phyloP scores from a whole-genome alignment of 202 grass and related monocot species.

The Schoenoplectus tabernaemontani region DNA sequence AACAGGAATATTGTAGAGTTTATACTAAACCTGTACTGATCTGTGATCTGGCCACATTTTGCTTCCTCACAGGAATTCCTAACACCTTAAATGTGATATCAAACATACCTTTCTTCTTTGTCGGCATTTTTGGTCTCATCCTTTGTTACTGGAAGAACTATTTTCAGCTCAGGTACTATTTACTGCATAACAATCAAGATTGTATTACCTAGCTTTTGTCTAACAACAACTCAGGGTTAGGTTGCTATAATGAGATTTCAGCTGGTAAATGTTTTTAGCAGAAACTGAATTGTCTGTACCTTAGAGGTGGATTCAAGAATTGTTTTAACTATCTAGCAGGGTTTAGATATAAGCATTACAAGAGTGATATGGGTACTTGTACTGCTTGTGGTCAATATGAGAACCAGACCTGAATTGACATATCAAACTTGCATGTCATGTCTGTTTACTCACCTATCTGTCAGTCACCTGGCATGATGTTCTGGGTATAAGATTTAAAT shows the following conservation, averaged over 20 bases:
- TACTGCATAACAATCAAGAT: background rate
- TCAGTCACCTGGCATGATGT: background rate
- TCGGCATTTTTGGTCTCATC: constrained; percentile 49
- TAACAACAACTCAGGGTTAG: background rate
- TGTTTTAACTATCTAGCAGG: background rate
- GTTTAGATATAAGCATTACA: background rate
- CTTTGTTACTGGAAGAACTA: constrained; percentile 65
- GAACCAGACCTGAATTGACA: background rate
- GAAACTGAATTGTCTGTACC: background rate
- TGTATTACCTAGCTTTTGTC: background rate
- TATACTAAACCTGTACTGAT: background rate
- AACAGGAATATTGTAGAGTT: background rate
- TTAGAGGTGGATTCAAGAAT: background rate
- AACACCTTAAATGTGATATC: constrained; percentile 84
- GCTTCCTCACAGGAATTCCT: constrained; percentile 50
- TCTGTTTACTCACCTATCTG: background rate
- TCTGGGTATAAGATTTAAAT: background rate
- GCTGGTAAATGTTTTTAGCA: no score
- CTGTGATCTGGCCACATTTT: background rate
- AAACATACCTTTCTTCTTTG: constrained; percentile 79
- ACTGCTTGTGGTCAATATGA: background rate
- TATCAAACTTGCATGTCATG: background rate
- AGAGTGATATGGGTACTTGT: background rate
- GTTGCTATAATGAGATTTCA: no score
- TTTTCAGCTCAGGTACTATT: constrained; percentile 60